Conservation (phyloP, 768 basidiomycete genomes). For the Tulasnella sp. region DNA sequence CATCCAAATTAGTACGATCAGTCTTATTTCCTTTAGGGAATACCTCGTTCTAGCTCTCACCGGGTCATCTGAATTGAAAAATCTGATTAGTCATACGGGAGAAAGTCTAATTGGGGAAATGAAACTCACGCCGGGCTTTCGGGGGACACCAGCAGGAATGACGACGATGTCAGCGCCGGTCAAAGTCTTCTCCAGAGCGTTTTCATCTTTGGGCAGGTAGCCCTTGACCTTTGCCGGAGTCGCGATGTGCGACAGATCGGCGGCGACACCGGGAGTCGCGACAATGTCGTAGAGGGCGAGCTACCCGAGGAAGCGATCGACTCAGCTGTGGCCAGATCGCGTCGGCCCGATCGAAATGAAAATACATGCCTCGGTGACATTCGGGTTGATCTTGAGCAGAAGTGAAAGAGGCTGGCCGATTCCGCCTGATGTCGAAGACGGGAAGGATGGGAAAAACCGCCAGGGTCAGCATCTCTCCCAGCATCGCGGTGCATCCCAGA, state of each 20-base stretch:
- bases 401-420: slow-evolving; percentile 96
- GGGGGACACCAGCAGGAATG: slow-evolving; percentile 94
- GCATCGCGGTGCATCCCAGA: background rate
- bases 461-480: background rate
- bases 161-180: slow-evolving; percentile 85
- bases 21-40: background rate
- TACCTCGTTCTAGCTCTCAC: slow-evolving; percentile 6
- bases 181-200: slow-evolving; percentile 77
- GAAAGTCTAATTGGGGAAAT: slow-evolving; percentile 4
- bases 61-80: slow-evolving; percentile 22
- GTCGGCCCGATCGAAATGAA: background rate
- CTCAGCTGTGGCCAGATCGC: background rate
- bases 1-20: background rate
- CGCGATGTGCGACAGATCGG: slow-evolving; percentile 89
- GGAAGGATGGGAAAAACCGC: background rate
- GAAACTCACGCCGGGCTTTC: slow-evolving; percentile 82
- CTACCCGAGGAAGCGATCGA: slow-evolving; percentile 40
- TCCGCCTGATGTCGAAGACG: slow-evolving; percentile 55
- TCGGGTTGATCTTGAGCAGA: slow-evolving; percentile 79
- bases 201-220: slow-evolving; percentile 66
- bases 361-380: slow-evolving; percentile 63
- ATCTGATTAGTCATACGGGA: slow-evolving; percentile 29
- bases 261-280: slow-evolving; percentile 94
- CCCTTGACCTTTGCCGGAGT: slow-evolving; percentile 82
- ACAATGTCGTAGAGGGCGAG: slow-evolving; percentile 94